phyloP scores from a whole-genome alignment of 129 eudicot species.

The Heracleum sosnowskyi region DNA sequence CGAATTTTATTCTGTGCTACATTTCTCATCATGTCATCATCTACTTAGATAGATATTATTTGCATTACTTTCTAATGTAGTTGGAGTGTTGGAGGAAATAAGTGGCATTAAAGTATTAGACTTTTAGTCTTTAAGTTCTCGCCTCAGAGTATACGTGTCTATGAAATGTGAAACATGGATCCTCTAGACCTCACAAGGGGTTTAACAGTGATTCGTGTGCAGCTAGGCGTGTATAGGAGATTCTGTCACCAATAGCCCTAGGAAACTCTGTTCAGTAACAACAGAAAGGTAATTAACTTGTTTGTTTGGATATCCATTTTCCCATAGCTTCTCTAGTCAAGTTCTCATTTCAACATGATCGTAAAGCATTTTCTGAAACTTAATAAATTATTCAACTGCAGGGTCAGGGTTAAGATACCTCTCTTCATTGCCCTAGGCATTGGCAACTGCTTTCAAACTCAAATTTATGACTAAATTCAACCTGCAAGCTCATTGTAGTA shows the following conservation, averaged over 20 bases:
- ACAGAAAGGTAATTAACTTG: slow-evolving; percentile 13
- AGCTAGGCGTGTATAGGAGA: background rate
- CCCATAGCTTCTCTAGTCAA: slow-evolving; percentile 23
- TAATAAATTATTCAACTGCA: slow-evolving; percentile 35
- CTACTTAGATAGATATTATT: no score
- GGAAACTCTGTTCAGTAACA: background rate
- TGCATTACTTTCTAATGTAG: background rate
- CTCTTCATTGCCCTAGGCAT: slow-evolving; percentile 36
- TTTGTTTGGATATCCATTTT: slow-evolving; percentile 9
- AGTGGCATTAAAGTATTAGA: background rate
- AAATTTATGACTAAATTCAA: slow-evolving; percentile 35
- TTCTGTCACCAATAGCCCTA: background rate
- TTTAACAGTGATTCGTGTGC: background rate
- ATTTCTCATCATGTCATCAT: no score
- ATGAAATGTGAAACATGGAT: background rate
- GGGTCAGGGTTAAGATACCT: slow-evolving; percentile 33
- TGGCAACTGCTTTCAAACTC: slow-evolving; percentile 38
- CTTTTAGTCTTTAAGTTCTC: background rate
- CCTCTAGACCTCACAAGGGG: background rate
- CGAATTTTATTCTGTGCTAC: background rate
- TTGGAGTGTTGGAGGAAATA: background rate
- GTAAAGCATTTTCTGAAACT: slow-evolving; percentile 10
- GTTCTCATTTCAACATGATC: slow-evolving; percentile 28
- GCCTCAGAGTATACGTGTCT: background rate
- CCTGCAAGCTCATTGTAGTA: slow-evolving; percentile 42